Conservation (phyloP, 1,284 basidiomycete species). For the Mycosarcoma maydis region DNA sequence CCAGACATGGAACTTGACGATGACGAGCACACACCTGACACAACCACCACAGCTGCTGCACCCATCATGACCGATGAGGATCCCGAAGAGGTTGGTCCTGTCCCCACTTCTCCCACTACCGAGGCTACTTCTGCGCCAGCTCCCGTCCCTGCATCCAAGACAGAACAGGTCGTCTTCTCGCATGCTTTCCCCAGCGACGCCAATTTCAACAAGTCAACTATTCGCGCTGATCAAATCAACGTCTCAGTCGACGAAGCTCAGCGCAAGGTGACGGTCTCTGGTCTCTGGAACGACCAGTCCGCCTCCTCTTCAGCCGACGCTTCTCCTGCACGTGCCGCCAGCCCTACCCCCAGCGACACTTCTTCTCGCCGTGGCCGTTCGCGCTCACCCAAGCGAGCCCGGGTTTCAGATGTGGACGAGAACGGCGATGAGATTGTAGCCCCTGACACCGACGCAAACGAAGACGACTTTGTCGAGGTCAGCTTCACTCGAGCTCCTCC, state of each 20-base stretch:
- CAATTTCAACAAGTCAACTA: slow-evolving; percentile 14
- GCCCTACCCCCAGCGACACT: slow-evolving; percentile 37
- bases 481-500: slow-evolving; percentile 20
- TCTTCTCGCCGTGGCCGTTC: slow-evolving; percentile 36
- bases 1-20: slow-evolving; percentile 29
- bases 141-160: slow-evolving; percentile 10
- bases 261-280: slow-evolving; percentile 45
- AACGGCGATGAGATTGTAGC: slow-evolving; percentile 49
- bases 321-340: slow-evolving; percentile 19
- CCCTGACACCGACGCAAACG: slow-evolving; percentile 17
- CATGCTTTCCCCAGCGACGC: slow-evolving; percentile 32
- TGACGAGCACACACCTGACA: slow-evolving; percentile 1
- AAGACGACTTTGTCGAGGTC: slow-evolving; percentile 48
- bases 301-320: background rate
- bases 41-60: slow-evolving; percentile 15
- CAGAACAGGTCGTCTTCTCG: slow-evolving; percentile 34
- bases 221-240: slow-evolving; percentile 40
- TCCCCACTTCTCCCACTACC: slow-evolving; percentile 11
- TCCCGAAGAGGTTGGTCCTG: slow-evolving; percentile 43
- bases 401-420: slow-evolving; percentile 49
- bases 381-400: slow-evolving; percentile 48
- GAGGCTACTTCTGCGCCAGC: slow-evolving; percentile 5
- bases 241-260: slow-evolving; percentile 42
- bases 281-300: slow-evolving; percentile 41
- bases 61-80: slow-evolving; percentile 32